Conservation (phyloP, 495 filamentous ascomycete genomes). For the Neurospora cerealis region DNA sequence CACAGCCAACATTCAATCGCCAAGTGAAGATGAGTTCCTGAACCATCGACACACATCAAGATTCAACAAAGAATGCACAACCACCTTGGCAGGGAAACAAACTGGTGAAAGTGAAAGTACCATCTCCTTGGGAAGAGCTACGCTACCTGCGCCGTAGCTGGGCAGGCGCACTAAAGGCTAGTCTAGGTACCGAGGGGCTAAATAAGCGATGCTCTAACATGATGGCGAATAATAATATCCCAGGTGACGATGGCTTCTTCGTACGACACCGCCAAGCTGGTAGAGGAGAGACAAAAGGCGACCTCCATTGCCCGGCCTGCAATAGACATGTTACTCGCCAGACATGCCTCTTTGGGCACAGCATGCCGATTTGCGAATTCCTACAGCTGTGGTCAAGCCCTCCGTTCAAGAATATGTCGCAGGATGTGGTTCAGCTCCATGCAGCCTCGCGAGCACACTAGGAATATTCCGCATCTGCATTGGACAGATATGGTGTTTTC, state of each 20-base stretch:
- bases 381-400: not conserved
- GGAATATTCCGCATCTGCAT: not conserved
- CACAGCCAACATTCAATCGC: not conserved
- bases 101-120: not conserved
- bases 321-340: not conserved
- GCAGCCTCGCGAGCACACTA: not conserved
- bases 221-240: not conserved
- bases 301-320: not conserved
- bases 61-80: not conserved
- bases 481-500: not conserved
- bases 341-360: not conserved
- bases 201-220: not conserved
- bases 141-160: not conserved
- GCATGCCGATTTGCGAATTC: not conserved
- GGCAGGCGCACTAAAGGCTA: not conserved
- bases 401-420: not conserved
- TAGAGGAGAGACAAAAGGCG: not conserved
- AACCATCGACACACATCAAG: not conserved
- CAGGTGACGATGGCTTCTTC: not conserved
- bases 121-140: not conserved
- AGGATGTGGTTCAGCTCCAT: not conserved
- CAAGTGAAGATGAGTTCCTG: not conserved
- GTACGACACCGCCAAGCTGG: not conserved
- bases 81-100: not conserved
- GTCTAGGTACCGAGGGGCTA: not conserved